Evolutionary conservation across 2,329 filamentous ascomycete species (phyloP).

Genomic region (Aspergillus sp.): DNA sequence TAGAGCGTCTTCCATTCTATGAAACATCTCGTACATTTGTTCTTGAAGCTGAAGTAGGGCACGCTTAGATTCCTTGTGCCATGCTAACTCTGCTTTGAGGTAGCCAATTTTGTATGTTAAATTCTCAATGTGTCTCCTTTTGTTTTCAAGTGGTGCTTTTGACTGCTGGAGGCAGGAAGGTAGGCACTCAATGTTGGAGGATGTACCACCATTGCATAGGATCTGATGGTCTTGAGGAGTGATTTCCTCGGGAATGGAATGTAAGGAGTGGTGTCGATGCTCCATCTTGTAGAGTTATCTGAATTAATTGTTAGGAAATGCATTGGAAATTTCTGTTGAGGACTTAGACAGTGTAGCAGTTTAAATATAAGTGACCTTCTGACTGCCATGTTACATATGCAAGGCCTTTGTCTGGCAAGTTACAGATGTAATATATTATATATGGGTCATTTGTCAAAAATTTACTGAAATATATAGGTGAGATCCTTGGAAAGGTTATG

Average conservation of each 20-base stretch:
- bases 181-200: conserved; percentile 9
- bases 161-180: conserved; percentile 5
- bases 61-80: conserved; percentile 11
- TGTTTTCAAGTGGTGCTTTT: conserved; percentile 3
- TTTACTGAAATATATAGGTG: too few species aligned
- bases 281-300: too few species aligned
- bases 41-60: conserved; percentile 9
- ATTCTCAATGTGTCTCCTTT: conserved; percentile 4
- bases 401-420: too few species aligned
- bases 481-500: too few species aligned
- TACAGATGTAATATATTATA: too few species aligned
- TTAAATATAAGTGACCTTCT: too few species aligned
- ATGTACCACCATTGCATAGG: conserved; percentile 7
- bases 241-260: conserved; percentile 11
- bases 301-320: too few species aligned
- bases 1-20: conserved; percentile 6
- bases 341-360: too few species aligned
- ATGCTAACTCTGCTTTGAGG: conserved; percentile 10
- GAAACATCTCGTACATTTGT: conserved; percentile 5
- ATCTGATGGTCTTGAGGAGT: conserved; percentile 7
- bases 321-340: too few species aligned
- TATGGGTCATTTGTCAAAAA: too few species aligned
- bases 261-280: conserved; percentile 3
- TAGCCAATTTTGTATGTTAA: conserved; percentile 10
- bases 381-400: too few species aligned